phyloP scores from a whole-genome alignment of 345 rosid species.

The Eucalyptus polybractea region DNA sequence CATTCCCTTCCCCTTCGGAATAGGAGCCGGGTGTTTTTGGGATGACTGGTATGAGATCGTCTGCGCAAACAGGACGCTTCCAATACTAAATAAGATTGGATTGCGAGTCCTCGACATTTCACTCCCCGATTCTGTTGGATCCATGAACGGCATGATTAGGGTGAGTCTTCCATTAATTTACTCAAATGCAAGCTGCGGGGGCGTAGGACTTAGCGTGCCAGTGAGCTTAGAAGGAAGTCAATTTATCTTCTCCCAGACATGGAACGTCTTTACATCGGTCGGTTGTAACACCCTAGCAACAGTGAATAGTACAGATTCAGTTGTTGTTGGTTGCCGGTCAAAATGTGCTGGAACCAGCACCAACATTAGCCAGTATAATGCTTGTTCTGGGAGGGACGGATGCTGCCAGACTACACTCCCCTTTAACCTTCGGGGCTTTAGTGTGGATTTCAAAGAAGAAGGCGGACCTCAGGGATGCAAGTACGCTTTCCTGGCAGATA shows the following conservation, averaged over 20 bases:
- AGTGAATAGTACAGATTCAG: background rate
- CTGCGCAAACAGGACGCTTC: background rate
- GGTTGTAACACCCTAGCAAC: background rate
- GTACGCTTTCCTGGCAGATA: background rate
- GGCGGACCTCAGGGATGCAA: background rate
- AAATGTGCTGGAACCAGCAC: background rate
- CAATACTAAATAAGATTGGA: background rate
- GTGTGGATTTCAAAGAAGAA: background rate
- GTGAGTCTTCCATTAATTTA: background rate
- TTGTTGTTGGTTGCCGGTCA: background rate
- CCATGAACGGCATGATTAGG: background rate
- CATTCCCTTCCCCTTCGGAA: background rate
- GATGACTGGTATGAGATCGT: background rate
- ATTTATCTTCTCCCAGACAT: background rate
- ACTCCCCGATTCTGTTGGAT: rapidly evolving
- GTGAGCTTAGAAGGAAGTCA: background rate
- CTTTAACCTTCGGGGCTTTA: background rate
- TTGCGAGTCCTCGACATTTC: background rate
- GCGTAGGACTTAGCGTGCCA: no score
- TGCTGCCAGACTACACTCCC: background rate
- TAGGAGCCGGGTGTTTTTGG: background rate
- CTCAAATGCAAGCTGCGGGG: background rate
- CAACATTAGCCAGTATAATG: background rate
- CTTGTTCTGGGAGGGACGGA: background rate
- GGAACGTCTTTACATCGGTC: background rate